Evolutionary conservation across 2,329 filamentous ascomycete genomes (phyloP), one percentile per base, ranked within the genome.

Genomic region (Fusarium sambucinum): DNA sequence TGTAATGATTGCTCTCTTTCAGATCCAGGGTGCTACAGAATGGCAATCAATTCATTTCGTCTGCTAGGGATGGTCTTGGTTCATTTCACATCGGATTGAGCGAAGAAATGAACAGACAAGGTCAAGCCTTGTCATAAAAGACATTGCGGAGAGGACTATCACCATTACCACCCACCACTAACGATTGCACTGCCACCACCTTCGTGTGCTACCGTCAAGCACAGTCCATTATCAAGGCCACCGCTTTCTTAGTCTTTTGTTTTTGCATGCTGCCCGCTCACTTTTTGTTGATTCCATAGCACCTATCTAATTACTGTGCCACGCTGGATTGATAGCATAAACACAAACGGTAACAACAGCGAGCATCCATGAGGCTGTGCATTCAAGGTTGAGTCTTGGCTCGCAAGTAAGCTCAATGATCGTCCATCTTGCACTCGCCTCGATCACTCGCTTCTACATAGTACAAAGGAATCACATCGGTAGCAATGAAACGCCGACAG

Each of bases 101-200:
- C 19, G 38, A 61, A 47, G 47, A 62, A 66, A 69, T 66, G 61
- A 68, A 58, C 35, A 41, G 48, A 55, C 65, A 55, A 65, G 65
- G 64, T 30, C 59, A 55, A 41, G 57, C 51, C 57, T 55, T 41
- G 25, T 40, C 46, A 21, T 19, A 30, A 29, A 38, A 29, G 54
- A 25, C 29, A 63, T 46, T 55, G 45, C 53, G 53, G 66, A 56
- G 61, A 58, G 52, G 52, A 63, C 44, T 44, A 56, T 62, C 46
- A 46, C 58, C 50, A 53, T 63, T 40, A 61, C 30, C 48, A 61
- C 40, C 30, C 48, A 61, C 40, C 35, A 63, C 19, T 64, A 53
- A 50, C 48, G 27, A 52, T 37, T 70, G 67, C 67, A 70, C 67
- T 70, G 67, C 67, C 67, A 70, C 68, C 68, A 53, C 67, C 67